Evolutionary conservation across 78 protist species (phyloP), one percentile per base, ranked within the genome.

Genomic region (Isochrysis galbana): DNA sequence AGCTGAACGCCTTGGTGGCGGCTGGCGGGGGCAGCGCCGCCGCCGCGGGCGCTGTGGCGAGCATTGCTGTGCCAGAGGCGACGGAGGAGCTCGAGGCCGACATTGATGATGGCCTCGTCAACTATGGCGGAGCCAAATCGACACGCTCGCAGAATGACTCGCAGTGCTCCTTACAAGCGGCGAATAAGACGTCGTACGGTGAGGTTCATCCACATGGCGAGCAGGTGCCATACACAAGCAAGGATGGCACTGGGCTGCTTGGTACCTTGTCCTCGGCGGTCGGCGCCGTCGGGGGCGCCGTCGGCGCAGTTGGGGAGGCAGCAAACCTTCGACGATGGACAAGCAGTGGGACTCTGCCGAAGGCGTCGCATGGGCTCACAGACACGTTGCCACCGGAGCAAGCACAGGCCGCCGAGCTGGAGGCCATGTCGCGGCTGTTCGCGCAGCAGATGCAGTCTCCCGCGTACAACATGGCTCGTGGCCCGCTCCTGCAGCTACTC

Each of bases 401-500:
- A 2, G 74, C 74, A 11, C 38, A 11, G 36, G 82, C 36, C 44
- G 42, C 2, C 44, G 82, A 72, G 47, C 14, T 77, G 32, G 84
- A 36, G 84, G 46, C 84, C n/a, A 77, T 77, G 84, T 22, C 19
- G 17, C 47, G 19, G 21, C 46, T 77, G 32, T 77, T 77, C 46
- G 84, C 3, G 32, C 44, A 39, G 46, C 84, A 77, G 84, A 77
- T 77, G 84, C 32, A 5, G 32, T 77, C 84, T 17, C 84, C 84
- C 46, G 84, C 47, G 26, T 77, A 39, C 47, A 39, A 36, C 46
- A 36, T 77, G 84, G 5, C 23, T 0, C 84, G 23, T 1, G 84
- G 84, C 32, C 84, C 84, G 44, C 84, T 77, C 47, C 84, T 77
- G 46, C 84, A 77, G 46, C 44, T 77, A 46, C 84, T 77, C 34